These are phyloP conservation scores for Endocarpon pusillum DNA, from an alignment of 495 filamentous ascomycete genomes.

Conservation along the genomic window DNA sequence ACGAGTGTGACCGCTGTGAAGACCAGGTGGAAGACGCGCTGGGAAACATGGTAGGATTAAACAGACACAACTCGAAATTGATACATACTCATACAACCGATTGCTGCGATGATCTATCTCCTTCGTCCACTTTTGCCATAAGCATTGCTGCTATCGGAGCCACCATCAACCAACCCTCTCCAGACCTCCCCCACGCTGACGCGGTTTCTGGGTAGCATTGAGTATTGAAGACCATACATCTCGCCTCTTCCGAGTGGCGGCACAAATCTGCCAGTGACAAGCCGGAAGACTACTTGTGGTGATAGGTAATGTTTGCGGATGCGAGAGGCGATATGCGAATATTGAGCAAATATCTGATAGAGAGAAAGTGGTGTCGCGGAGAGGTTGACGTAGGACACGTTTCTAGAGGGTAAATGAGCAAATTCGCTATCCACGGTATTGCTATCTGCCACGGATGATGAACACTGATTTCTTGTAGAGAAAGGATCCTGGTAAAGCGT, in stretches of 20 bases:
- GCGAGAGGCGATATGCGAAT: slow-evolving; percentile 83
- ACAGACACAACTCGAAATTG: too few species aligned
- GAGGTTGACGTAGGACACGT: not conserved
- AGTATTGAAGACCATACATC: slow-evolving; percentile 94
- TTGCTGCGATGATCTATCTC: too few species aligned
- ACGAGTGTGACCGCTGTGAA: too few species aligned
- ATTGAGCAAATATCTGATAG: slow-evolving; percentile 84
- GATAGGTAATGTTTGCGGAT: slow-evolving; percentile 91
- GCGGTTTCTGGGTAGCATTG: slow-evolving; percentile 77
- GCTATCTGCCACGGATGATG: too few species aligned
- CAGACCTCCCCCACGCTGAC: slow-evolving; percentile 75
- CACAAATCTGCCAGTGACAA: slow-evolving; percentile 77
- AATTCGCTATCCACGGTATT: not conserved
- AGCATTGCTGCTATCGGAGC: slow-evolving; percentile 10
- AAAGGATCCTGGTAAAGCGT: slow-evolving; percentile 51
- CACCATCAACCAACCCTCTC: slow-evolving; percentile 46
- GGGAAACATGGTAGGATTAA: too few species aligned
- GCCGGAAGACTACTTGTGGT: slow-evolving; percentile 67
- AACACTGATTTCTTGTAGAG: slow-evolving; percentile 7
- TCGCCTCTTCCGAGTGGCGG: slow-evolving; percentile 87
- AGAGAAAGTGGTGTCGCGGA: slow-evolving; percentile 50
- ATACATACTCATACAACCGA: too few species aligned
- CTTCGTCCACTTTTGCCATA: too few species aligned
- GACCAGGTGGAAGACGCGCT: too few species aligned
- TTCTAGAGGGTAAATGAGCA: not conserved